These are phyloP conservation scores for Rhizopus stolonifer DNA, from an alignment of 371 early-diverging fungal genomes.

Conservation along the genomic window DNA sequence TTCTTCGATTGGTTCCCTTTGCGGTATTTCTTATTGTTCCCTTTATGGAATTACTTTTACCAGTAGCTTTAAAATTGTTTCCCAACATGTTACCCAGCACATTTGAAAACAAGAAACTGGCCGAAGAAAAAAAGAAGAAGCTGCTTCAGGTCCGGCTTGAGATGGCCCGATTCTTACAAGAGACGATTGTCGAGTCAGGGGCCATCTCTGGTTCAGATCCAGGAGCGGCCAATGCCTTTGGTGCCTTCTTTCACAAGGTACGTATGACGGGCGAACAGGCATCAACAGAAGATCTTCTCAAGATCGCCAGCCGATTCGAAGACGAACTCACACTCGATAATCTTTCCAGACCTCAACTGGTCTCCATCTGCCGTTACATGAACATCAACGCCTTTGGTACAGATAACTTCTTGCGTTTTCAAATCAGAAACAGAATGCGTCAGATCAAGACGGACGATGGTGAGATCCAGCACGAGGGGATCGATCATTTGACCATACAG, in stretches of 20 bases:
- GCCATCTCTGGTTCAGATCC: slow-evolving; percentile 59
- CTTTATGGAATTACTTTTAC: slow-evolving; percentile 92
- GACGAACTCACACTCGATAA: slow-evolving; percentile 93
- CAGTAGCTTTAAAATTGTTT: slow-evolving; percentile 91
- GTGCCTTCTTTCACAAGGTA: slow-evolving; percentile 81
- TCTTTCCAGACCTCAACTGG: slow-evolving; percentile 90
- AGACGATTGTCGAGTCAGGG: slow-evolving; percentile 89
- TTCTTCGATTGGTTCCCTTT: slow-evolving; percentile 91
- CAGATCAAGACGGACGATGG: slow-evolving; percentile 89
- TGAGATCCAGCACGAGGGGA: slow-evolving; percentile 85
- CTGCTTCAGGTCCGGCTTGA: slow-evolving; percentile 87
- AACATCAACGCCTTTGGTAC: slow-evolving; percentile 94
- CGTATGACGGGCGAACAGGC: slow-evolving; percentile 86
- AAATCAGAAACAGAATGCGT: slow-evolving; percentile 82
- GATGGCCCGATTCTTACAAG: slow-evolving; percentile 93
- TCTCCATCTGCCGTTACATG: slow-evolving; percentile 94
- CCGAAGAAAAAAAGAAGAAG: slow-evolving; percentile 90
- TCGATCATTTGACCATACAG: slow-evolving; percentile 79
- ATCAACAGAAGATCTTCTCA: slow-evolving; percentile 79
- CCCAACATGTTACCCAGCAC: slow-evolving; percentile 97
- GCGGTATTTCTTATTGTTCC: slow-evolving; percentile 91
- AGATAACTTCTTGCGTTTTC: slow-evolving; percentile 89
- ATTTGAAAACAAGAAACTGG: slow-evolving; percentile 87
- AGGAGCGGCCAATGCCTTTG: slow-evolving; percentile 76
- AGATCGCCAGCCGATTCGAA: slow-evolving; percentile 83